Evolutionary conservation across 768 basidiomycete genomes (phyloP).

Genomic region (Xerocomellus chrysenteron): DNA sequence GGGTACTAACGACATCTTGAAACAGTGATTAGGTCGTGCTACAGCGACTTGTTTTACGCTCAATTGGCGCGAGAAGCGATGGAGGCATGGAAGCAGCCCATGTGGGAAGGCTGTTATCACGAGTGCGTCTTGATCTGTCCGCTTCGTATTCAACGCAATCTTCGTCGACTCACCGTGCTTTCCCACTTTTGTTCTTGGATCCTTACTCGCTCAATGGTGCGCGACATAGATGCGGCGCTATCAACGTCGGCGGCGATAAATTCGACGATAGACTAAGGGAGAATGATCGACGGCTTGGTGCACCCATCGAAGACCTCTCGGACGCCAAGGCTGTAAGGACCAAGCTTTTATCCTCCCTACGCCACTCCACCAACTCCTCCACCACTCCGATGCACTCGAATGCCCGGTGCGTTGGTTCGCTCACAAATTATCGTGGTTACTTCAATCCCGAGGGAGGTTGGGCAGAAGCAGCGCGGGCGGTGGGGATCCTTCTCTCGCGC

Average conservation of each 20-base stretch:
- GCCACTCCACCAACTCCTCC: neutral
- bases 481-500: conserved; percentile 51
- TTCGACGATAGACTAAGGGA: conserved; percentile 56
- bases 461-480: conserved; percentile 73
- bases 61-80: conserved; percentile 77
- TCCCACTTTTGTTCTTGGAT: neutral
- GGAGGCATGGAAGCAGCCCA: conserved; percentile 63
- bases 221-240: conserved; percentile 23
- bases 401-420: conserved; percentile 12
- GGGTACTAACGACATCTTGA: neutral
- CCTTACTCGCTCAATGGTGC: neutral
- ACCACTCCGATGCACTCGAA: neutral
- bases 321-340: conserved; percentile 13
- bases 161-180: neutral
- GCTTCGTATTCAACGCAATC: neutral
- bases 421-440: conserved; percentile 48
- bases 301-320: conserved; percentile 39
- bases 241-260: conserved; percentile 22
- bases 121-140: conserved; percentile 54
- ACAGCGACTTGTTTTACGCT: conserved; percentile 67
- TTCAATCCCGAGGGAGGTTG: conserved; percentile 81
- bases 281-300: conserved; percentile 64
- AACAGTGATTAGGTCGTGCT: conserved; percentile 73
- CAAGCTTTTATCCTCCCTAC: conserved; percentile 19
- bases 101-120: conserved; percentile 77